Percentiles rank a stretch among this genome's conserved stretches.
These are phyloP conservation scores for Leccinellum albellum DNA, from an alignment of 768 basidiomycete species.

Conservation along the genomic window DNA sequence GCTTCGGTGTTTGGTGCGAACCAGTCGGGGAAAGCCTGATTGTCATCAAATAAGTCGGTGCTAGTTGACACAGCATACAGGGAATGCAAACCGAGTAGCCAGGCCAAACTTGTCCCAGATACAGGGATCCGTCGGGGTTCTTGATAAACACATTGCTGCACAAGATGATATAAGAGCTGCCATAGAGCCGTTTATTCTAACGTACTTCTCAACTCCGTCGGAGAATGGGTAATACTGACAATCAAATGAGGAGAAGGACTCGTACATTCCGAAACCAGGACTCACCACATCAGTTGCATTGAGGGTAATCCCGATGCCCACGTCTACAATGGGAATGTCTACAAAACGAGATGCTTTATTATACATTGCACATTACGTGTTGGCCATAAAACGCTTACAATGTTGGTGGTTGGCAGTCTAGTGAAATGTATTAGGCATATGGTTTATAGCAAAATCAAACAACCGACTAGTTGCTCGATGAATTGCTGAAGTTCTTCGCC, in stretches of 20 bases:
- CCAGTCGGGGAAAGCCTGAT: constrained; percentile 60
- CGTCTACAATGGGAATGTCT: constrained; percentile 77
- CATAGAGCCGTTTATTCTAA: neutral
- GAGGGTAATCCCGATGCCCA: constrained; percentile 51
- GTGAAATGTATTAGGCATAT: constrained; percentile 7
- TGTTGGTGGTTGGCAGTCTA: constrained; percentile 30
- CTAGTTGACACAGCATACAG: neutral
- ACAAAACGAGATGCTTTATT: neutral
- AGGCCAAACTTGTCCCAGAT: constrained; percentile 76
- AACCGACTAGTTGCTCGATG: constrained; percentile 53
- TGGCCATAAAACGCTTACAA: constrained; percentile 16
- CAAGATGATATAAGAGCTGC: neutral
- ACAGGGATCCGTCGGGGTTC: constrained; percentile 70
- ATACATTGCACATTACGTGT: neutral
- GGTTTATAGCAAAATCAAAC: neutral
- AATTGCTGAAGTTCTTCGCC: constrained; percentile 49
- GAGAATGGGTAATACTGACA: constrained; percentile 64
- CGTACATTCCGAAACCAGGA: neutral
- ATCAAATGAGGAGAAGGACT: neutral
- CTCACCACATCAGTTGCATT: constrained; percentile 63
- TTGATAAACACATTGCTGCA: constrained; percentile 66
- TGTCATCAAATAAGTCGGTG: neutral
- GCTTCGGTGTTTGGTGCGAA: constrained; percentile 47
- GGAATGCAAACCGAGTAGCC: constrained; percentile 56
- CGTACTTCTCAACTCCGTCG: constrained; percentile 56